phyloP scores from a whole-genome alignment of 257 asterid species.

The Nicotiana paniculata region DNA sequence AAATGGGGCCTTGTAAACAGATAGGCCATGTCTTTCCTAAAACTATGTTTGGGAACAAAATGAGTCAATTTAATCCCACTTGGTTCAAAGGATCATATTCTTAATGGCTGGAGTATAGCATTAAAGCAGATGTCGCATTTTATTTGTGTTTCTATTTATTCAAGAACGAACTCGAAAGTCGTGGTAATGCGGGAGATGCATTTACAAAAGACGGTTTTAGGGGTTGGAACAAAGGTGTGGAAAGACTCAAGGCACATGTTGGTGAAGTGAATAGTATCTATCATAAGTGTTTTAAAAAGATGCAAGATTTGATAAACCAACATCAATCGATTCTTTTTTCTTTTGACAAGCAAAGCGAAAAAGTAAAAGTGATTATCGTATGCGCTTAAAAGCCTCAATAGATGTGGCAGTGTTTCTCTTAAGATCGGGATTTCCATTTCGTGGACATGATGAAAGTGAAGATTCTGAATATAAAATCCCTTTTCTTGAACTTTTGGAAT shows the following conservation, averaged over 20 bases:
- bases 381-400: background rate
- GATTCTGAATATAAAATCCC: background rate
- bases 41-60: background rate
- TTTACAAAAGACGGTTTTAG: background rate
- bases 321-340: background rate
- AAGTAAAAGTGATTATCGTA: background rate
- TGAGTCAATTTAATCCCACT: background rate
- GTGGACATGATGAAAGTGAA: background rate
- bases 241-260: background rate
- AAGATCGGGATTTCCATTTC: background rate
- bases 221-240: background rate
- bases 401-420: background rate
- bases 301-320: background rate
- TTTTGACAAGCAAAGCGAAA: background rate
- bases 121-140: background rate
- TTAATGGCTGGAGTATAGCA: background rate
- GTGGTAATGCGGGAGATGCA: background rate
- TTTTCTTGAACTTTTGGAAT: background rate
- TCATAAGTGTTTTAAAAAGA: background rate
- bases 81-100: background rate
- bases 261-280: background rate
- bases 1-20: background rate
- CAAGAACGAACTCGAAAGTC: background rate
- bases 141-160: conserved; percentile 3
- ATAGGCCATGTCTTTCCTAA: background rate